Evolutionary conservation across 176 grass and related monocot genomes (phyloP).

Genomic region (Dendrocalamus sinicus): DNA sequence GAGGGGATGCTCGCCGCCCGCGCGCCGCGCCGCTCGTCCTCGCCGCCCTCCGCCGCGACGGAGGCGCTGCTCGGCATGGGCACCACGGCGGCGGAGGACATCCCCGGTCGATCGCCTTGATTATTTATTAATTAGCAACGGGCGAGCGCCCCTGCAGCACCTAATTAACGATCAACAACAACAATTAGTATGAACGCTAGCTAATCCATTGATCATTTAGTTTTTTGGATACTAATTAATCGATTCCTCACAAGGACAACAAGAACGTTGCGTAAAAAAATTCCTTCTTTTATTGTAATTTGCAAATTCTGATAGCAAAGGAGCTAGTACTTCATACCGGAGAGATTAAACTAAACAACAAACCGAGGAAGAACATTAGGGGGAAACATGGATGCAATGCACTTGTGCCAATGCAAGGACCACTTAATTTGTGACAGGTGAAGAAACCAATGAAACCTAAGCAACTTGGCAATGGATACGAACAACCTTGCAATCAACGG

Average conservation of each 20-base stretch:
- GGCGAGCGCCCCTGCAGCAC: conserved; percentile 6
- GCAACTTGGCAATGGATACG: background rate
- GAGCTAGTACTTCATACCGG: background rate
- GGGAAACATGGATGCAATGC: background rate
- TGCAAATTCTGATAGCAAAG: background rate
- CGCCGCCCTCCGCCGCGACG: conserved; percentile 30
- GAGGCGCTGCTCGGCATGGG: conserved; percentile 24
- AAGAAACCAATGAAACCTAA: background rate
- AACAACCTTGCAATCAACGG: background rate
- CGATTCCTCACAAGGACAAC: background rate
- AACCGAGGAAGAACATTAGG: background rate
- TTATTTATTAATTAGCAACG: background rate
- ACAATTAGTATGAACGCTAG: background rate
- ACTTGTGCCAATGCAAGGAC: background rate
- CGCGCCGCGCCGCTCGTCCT: conserved; percentile 37
- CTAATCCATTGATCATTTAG: background rate
- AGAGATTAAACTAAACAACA: background rate
- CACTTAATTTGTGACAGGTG: background rate
- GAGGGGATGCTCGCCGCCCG: conserved; percentile 18
- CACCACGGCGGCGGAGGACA: conserved; percentile 8
- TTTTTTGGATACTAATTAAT: background rate
- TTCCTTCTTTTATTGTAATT: background rate
- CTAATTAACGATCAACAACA: background rate
- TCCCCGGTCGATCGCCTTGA: conserved; percentile 13
- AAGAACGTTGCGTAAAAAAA: background rate